Evolutionary conservation across 202 grass and related monocot species (phyloP), one percentile per base, ranked within the genome.

Genomic region (Eragrostis tef): DNA sequence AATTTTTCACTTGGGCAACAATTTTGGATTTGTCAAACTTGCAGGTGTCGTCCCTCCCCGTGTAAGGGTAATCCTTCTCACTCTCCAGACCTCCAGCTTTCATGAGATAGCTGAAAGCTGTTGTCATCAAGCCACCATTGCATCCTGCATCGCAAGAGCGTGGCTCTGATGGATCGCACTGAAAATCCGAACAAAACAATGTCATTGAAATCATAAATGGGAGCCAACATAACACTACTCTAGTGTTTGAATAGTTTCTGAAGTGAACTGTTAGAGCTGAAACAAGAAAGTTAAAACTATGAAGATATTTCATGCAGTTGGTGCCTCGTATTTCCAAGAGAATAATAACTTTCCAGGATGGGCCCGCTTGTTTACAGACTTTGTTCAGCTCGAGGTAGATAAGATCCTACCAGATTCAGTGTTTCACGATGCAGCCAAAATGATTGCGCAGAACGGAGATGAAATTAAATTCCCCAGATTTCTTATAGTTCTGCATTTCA

Each of bases 91-190:
- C 94, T 68, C 94, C 91, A 68, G 86, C 70, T 83, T 94, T 97
- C 25, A 74, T 24, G 16, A 97, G 77, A 67, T 97, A 97, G 57
- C 84, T 73, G 70, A 97, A 97, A 52, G 94, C 94, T 41, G 91
- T 94, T 42, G 91, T 97, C 94, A 97, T 97, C 66, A 97, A 81
- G 47, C 94, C 94, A 17, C 94, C 94, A 41, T 97, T 97, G 83
- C 94, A 97, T 71, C 94, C 94, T 1, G 86, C 72, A 17, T 97
- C 91, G 29, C 94, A 97, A 26, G 91, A 62, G 42, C 85, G 84
- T 16, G 94, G 42, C 62, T 97, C 91, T 27, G 70, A 84, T 16
- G 91, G 74, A 81, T 97, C 94, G 69, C 89, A 97, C 91, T 97
- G 65, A 67, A 85, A 56, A 80, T 67, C 44, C 51, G 66, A 24